Evolutionary conservation across 495 filamentous ascomycete species (phyloP), one percentile per base, ranked within the genome.

Genomic region (Cenococcum geophilum): DNA sequence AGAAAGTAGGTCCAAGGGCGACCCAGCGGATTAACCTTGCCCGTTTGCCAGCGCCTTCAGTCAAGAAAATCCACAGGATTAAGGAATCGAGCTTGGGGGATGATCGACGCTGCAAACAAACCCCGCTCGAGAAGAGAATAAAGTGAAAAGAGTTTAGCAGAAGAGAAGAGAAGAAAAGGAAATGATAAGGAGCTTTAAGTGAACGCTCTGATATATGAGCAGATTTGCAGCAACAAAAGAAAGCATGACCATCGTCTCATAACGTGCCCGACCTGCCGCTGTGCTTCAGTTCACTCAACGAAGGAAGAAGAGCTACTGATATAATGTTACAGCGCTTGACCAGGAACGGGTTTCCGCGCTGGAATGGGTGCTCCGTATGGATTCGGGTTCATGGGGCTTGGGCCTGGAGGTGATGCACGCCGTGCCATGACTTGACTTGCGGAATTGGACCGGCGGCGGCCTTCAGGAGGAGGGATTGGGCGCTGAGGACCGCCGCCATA

Each of bases 361-460:
- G 69, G 70, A 40, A 71, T 21, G 20, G 68, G 59, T 6, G 55
- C 18, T 18, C 25, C 14, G 48, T 36, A 65, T 34, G 74, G 66
- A 50, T 77, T 76, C 21, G 79, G 80, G 54, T 80, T 80, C 78
- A 83, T 81, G 4, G 82, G 83, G 71, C 86, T 88, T 8, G 80
- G 79, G 34, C 82, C 81, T 0, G 81, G 78, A 50, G 82, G 81
- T 51, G 73, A 79, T 47, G 75, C 72, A 47, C 82, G 70, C 66
- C 77, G 76, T 21, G 70, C 76, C 35, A 66, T 73, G 22, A 75
- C 63, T 14, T 77, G 70, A 40, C 77, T 77, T 21, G 79, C 75
- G 8, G 79, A 77, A 53, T 79, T 83, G 62, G 78, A 79, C 52
- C 79, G 76, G 53, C 73, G 70, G n/a, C 76, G 75, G 32, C 76